A percentile compares a stretch with the other conserved stretches of the same genome.
Evolutionary conservation across 169 alveolate genomes (phyloP).

Genomic region (Plasmodium ovale): DNA sequence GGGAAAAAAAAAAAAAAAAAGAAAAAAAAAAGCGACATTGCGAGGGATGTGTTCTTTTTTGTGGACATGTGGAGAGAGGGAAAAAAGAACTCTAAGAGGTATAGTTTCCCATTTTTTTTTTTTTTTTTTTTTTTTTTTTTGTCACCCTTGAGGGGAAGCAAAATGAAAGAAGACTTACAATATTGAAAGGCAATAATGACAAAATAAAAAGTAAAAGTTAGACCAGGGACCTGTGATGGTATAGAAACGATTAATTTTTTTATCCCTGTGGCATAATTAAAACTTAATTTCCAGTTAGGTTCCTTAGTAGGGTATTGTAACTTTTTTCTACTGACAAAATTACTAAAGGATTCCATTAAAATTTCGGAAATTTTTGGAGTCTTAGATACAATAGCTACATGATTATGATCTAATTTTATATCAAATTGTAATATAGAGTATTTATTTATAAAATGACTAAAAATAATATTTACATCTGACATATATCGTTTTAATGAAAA

Average conservation of each 20-base stretch:
- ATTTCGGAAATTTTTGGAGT: slow-evolving; percentile 3
- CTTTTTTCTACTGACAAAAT: background rate
- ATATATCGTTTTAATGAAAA: slow-evolving; percentile 42
- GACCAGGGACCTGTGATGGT: slow-evolving; percentile 38
- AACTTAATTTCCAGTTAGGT: slow-evolving; percentile 45
- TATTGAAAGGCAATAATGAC: slow-evolving; percentile 15
- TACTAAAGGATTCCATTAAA: slow-evolving; percentile 4
- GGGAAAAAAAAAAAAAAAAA: background rate
- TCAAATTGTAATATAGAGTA: background rate
- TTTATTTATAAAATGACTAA: slow-evolving; percentile 5
- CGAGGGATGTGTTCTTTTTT: no score
- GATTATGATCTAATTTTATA: background rate
- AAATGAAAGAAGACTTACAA: slow-evolving; percentile 35
- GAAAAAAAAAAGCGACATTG: background rate
- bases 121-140: background rate
- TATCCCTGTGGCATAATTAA: slow-evolving; percentile 34
- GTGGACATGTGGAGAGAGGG: no score
- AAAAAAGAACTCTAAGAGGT: no score
- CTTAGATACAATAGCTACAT: background rate
- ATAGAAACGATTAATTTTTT: slow-evolving; percentile 7
- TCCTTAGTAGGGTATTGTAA: background rate
- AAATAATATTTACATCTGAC: slow-evolving; percentile 23
- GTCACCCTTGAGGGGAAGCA: no score
- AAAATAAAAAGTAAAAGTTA: slow-evolving; percentile 13
- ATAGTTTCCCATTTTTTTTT: background rate